A percentile compares a stretch with the other conserved stretches of the same genome.
These are phyloP conservation scores for Marchantia paleacea DNA, from an alignment of 225 moss, liverwort and hornwort species.

Conservation along the genomic window DNA sequence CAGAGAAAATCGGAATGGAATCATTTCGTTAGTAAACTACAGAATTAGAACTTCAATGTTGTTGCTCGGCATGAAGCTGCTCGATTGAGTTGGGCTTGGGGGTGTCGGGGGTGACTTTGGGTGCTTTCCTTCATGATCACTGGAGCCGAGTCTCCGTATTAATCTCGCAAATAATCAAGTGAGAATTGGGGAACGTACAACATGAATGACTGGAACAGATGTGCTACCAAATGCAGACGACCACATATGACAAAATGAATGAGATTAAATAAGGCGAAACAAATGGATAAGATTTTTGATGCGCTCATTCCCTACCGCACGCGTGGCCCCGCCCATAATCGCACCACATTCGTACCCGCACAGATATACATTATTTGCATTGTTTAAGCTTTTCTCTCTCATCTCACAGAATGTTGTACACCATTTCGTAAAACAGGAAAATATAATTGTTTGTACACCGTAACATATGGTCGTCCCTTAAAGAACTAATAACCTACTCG, in stretches of 20 bases:
- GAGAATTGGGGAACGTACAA: not conserved
- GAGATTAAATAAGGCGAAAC: not conserved
- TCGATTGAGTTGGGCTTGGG: not conserved
- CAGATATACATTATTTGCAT: slow-evolving; percentile 1
- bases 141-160: not conserved
- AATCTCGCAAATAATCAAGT: not conserved
- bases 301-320: slow-evolving; percentile 5
- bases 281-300: not conserved
- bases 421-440: slow-evolving; percentile 8
- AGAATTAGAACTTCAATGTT: not conserved
- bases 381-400: slow-evolving; percentile 12
- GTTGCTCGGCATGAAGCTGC: not conserved
- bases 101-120: not conserved
- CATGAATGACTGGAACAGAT: not conserved
- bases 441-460: slow-evolving; percentile 9
- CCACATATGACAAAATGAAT: not conserved
- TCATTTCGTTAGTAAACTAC: too few species aligned
- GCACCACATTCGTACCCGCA: not conserved
- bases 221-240: not conserved
- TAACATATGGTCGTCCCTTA: not conserved
- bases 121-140: not conserved
- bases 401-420: slow-evolving; percentile 22
- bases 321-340: slow-evolving; percentile 10
- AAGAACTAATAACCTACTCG: not conserved
- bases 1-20: too few species aligned